A percentile compares a stretch with the other conserved stretches of the same genome.
These are phyloP conservation scores for Suaeda aralocaspica DNA, from an alignment of 148 eudicot genomes.

Conservation along the genomic window DNA sequence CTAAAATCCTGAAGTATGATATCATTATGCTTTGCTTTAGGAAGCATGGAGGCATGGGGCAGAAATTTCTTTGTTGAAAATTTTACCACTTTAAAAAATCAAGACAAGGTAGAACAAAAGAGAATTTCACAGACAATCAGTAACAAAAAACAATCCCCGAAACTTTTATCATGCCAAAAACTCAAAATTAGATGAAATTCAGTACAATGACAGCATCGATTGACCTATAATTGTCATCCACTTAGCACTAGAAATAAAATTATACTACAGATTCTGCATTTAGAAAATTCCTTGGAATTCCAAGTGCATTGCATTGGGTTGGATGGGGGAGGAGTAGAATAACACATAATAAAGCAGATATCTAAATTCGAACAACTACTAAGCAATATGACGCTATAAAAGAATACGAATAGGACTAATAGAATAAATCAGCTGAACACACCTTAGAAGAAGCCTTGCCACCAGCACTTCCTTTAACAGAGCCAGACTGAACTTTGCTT, in stretches of 20 bases:
- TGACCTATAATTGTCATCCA: not conserved
- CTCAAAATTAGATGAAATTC: not conserved
- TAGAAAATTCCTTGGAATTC: not conserved
- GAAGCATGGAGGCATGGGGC: too few species aligned
- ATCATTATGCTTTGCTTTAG: too few species aligned
- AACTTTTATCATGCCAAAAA: too few species aligned
- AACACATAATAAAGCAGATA: not conserved
- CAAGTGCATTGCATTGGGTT: not conserved
- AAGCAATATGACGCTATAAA: not conserved
- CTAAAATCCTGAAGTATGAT: too few species aligned
- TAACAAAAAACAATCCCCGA: not conserved
- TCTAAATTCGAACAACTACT: too few species aligned
- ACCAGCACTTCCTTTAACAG: slow-evolving; percentile 61
- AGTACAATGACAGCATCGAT: not conserved
- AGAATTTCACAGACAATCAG: not conserved
- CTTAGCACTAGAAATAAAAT: not conserved
- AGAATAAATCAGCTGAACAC: slow-evolving; percentile 9
- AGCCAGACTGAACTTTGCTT: slow-evolving; percentile 47
- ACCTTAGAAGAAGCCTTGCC: slow-evolving; percentile 89
- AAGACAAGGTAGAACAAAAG: not conserved
- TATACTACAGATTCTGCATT: not conserved
- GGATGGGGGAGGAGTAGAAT: not conserved
- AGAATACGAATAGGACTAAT: not conserved
- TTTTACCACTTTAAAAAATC: not conserved
- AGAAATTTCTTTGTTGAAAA: not conserved